Evolutionary conservation across 306 rosid species (phyloP).

Genomic region (Glycine latifolia): DNA sequence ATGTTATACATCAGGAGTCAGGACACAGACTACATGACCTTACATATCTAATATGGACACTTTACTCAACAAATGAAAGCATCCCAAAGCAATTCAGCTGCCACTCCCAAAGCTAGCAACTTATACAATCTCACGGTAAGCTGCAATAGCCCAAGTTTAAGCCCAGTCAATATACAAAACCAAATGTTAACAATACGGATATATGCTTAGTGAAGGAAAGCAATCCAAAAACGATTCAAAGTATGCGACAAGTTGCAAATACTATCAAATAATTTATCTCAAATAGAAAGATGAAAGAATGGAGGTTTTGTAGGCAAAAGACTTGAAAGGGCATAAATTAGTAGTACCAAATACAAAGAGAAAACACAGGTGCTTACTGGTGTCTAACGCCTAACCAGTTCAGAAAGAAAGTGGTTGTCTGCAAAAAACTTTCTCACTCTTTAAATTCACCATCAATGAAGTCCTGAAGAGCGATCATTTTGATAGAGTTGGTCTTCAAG

Average conservation of each 20-base stretch:
- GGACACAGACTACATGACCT: constrained; percentile 39
- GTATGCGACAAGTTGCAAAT: constrained; percentile 3
- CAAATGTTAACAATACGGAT: background rate
- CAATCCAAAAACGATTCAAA: constrained; percentile 19
- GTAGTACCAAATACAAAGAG: constrained; percentile 22
- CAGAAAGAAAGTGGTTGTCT: no score
- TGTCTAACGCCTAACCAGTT: no score
- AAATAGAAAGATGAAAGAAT: constrained; percentile 4
- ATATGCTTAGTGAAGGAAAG: background rate
- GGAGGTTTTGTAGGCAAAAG: background rate
- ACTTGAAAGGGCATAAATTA: background rate
- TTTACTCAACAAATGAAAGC: constrained; percentile 39
- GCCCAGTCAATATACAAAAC: constrained; percentile 34
- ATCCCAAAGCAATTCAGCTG: constrained; percentile 40
- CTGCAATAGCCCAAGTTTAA: constrained; percentile 49
- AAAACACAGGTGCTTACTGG: no score
- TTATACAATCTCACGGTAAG: constrained; percentile 45
- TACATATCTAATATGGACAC: constrained; percentile 19
- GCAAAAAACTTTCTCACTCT: no score
- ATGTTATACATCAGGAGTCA: constrained; percentile 40
- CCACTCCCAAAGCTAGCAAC: constrained; percentile 43
- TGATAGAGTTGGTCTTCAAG: constrained; percentile 66
- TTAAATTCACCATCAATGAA: constrained; percentile 53
- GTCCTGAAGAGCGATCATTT: constrained; percentile 97
- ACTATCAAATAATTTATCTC: background rate